Evolutionary conservation across 2,329 filamentous ascomycete genomes (phyloP).

Genomic region (Pseudogymnoascus sp.): DNA sequence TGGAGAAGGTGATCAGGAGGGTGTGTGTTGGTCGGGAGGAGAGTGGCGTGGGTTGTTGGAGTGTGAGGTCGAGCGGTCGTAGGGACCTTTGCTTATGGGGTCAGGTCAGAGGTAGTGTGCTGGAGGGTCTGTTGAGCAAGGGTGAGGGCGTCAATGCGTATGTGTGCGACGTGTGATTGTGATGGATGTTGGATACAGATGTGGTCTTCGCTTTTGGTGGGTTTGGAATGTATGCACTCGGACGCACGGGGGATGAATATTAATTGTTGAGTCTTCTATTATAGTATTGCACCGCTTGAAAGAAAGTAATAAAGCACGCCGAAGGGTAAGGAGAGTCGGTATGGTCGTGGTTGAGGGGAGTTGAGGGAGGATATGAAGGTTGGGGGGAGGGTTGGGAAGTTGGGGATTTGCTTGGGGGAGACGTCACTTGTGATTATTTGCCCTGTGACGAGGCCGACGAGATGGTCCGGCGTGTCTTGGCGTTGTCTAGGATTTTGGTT

Average conservation of each 20-base stretch:
- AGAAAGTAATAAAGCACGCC: constrained; percentile 9
- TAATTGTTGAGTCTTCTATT: constrained; percentile 5
- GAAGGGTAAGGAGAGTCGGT: background rate
- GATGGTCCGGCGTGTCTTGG: background rate
- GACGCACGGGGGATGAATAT: background rate
- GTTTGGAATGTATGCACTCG: background rate
- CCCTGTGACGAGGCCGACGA: background rate
- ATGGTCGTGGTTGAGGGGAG: background rate
- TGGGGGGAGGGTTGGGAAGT: background rate
- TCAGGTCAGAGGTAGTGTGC: background rate
- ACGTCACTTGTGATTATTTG: background rate
- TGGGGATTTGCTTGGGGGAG: background rate
- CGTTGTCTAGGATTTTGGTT: background rate
- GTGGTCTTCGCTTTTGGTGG: background rate
- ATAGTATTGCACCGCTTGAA: background rate
- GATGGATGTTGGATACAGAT: background rate
- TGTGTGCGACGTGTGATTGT: background rate
- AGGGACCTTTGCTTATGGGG: background rate
- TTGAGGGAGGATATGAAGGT: background rate
- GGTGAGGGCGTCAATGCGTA: background rate
- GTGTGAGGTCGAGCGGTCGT: background rate
- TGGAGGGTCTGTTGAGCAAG: background rate
- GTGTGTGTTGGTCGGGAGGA: background rate
- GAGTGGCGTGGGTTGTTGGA: background rate
- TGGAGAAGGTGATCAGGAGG: background rate